Conservation (phyloP, 257 asterid species). For the Nicotiana undulata region DNA sequence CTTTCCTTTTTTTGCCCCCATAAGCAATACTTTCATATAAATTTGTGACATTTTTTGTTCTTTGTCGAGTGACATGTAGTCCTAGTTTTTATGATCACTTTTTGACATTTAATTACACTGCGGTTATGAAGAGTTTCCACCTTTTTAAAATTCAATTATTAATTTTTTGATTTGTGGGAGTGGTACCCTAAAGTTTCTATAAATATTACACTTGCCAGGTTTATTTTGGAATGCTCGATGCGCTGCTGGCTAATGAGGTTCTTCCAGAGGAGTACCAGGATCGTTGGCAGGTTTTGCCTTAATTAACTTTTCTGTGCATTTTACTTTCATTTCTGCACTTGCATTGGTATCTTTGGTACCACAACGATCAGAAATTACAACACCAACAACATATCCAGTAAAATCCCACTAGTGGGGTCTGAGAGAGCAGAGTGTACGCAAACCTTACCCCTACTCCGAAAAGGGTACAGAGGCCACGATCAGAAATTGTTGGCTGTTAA, state of each 20-base stretch:
- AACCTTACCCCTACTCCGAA: too few relatives aligned
- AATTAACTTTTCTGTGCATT: not conserved
- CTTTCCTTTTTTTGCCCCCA: too few relatives aligned
- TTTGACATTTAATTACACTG: too few relatives aligned
- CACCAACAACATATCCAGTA: too few relatives aligned
- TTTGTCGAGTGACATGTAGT: not conserved
- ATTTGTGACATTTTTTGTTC: not conserved
- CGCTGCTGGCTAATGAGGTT: constrained; percentile 34
- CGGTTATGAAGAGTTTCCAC: not conserved
- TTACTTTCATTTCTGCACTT: not conserved
- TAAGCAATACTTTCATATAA: not conserved
- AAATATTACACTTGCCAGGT: constrained; percentile 19
- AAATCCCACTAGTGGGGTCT: too few relatives aligned
- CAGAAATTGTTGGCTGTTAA: not conserved
- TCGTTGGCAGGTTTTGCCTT: constrained; percentile 26
- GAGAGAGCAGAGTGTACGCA: too few relatives aligned
- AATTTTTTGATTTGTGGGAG: not conserved
- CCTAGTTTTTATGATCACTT: not conserved
- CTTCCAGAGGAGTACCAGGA: constrained; percentile 43
- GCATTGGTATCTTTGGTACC: not conserved
- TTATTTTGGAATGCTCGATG: constrained; percentile 47
- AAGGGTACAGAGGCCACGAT: too few relatives aligned
- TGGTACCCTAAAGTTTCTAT: not conserved
- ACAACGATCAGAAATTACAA: not conserved
- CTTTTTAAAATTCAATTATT: not conserved